phyloP scores from a whole-genome alignment of 352 stramenopile species.

The Saprolegnia parasitica region DNA sequence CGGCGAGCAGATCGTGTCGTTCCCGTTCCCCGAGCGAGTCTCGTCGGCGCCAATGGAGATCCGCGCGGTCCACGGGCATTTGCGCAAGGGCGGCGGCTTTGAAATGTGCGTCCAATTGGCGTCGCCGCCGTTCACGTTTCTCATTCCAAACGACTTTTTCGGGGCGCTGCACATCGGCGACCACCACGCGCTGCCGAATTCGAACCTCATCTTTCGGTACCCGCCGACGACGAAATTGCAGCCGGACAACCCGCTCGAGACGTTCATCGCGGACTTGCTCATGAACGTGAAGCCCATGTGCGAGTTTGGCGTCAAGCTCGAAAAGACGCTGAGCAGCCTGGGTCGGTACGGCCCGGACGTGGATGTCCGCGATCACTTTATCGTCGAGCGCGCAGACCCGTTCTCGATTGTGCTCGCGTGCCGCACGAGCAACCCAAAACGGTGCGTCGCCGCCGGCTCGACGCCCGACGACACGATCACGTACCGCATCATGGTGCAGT shows the following conservation, averaged over 20 bases:
- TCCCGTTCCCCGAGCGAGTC: conserved; percentile 83
- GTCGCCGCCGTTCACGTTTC: conserved; percentile 60
- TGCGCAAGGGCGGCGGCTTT: conserved; percentile 71
- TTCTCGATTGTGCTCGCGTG: conserved; percentile 78
- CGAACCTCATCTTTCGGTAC: conserved; percentile 80
- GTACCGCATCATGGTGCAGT: conserved; percentile 78
- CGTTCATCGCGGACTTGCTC: conserved; percentile 86
- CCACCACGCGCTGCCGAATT: conserved; percentile 68
- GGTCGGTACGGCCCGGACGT: conserved; percentile 73
- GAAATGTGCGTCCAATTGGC: conserved; percentile 70
- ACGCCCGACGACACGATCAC: conserved; percentile 66
- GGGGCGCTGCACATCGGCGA: conserved; percentile 7
- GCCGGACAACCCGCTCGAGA: conserved; percentile 76
- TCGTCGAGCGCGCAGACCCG: conserved; percentile 78
- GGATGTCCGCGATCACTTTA: conserved; percentile 63
- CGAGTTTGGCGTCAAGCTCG: conserved; percentile 75
- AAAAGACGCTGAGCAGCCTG: conserved; percentile 58
- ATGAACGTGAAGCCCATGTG: conserved; percentile 81
- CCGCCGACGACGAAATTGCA: conserved; percentile 63
- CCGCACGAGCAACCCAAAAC: conserved; percentile 60
- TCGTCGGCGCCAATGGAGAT: conserved; percentile 78
- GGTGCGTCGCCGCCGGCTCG: conserved; percentile 63
- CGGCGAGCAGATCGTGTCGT: conserved; percentile 75
- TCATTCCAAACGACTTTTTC: conserved; percentile 35
- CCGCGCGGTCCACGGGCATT: conserved; percentile 67